Base-by-base conservation (phyloP, 371 early-diverging fungal genomes). In the Furculomyces boomerangus region DNA sequence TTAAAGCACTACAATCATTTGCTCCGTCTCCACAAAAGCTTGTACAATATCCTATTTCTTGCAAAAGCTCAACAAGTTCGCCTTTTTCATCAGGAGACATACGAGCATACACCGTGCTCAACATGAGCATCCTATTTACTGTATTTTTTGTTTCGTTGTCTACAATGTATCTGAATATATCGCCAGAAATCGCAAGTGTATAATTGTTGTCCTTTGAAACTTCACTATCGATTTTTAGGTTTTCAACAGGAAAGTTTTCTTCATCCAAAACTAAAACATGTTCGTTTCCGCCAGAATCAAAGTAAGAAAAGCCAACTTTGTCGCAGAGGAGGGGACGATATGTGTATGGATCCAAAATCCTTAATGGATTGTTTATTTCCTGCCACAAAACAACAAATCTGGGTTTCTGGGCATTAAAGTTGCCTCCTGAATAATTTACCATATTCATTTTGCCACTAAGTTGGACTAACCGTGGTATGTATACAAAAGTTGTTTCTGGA, bases 21-120 rank as follows among this genome's bases (percentile, higher is more conserved):
- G 99, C 98, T 7, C 99, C 99, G 72, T 99, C 99, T n/a, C 99
- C 99, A 70, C 92, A 92, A 58, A 98, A 95, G 0, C 92, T 90
- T 7, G 89, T 85, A 60, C 85, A 86, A 67, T 94, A 90, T 3
- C 87, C 94, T 30, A 94, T 71, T 14, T 71, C 74, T 67, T 95
- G 93, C 25, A 95, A 70, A 40, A 76, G 75, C 59, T 87, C 85
- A 1, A 98, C 93, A 10, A 98, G 72, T 57, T 88, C 84, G 51
- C 87, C 90, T 60, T 99, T 99, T 66, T 97, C 94, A 57, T 93
- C 97, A 0, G 99, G 99, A 1, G 93, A 94, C 97, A 99, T 98
- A 56, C 99, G 79, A 0, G 99, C 96, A 72, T 86, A 99, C 30
- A 99, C 80, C 25, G 84, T 84, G 5, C 84, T 84, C 56, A 90